Evolutionary conservation across 495 filamentous ascomycete genomes (phyloP).

Genomic region (Penicillium odoratum): DNA sequence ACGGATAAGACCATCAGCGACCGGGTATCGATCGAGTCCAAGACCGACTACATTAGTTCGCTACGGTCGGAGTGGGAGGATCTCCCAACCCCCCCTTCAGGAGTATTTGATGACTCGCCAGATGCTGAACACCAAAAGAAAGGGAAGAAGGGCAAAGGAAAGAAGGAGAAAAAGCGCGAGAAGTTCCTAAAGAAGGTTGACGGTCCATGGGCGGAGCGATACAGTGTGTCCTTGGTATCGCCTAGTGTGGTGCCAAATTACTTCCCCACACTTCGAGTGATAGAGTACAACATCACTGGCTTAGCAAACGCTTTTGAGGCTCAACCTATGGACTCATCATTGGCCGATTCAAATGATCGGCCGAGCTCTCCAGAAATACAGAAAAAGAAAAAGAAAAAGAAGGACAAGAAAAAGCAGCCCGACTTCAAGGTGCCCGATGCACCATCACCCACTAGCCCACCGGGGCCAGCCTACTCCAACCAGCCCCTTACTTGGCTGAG

Average conservation of each 20-base stretch:
- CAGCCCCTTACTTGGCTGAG: conserved; percentile 74
- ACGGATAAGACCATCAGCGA: conserved; percentile 11
- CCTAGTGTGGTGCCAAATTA: conserved; percentile 92
- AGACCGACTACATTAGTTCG: conserved; percentile 75
- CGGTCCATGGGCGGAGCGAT: conserved; percentile 81
- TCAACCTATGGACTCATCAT: background rate
- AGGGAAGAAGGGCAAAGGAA: conserved; percentile 18
- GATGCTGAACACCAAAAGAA: conserved; percentile 35
- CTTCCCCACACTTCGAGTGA: conserved; percentile 80
- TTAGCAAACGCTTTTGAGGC: conserved; percentile 57
- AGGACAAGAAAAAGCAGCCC: conserved; percentile 55
- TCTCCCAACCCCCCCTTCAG: conserved; percentile 59
- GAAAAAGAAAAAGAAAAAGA: conserved; percentile 57
- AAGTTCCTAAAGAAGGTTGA: conserved; percentile 68
- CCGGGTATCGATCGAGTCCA: conserved; percentile 57
- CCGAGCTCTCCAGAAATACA: conserved; percentile 10
- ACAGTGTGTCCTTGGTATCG: conserved; percentile 72
- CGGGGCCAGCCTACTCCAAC: conserved; percentile 88
- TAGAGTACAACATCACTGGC: conserved; percentile 92
- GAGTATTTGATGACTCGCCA: conserved; percentile 13
- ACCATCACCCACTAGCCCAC: conserved; percentile 70
- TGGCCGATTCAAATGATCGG: background rate
- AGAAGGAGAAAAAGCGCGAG: conserved; percentile 49
- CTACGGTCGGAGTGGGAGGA: conserved; percentile 76
- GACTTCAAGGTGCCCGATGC: conserved; percentile 65